phyloP scores from a whole-genome alignment of 768 basidiomycete species.

The Boletellus ananas region DNA sequence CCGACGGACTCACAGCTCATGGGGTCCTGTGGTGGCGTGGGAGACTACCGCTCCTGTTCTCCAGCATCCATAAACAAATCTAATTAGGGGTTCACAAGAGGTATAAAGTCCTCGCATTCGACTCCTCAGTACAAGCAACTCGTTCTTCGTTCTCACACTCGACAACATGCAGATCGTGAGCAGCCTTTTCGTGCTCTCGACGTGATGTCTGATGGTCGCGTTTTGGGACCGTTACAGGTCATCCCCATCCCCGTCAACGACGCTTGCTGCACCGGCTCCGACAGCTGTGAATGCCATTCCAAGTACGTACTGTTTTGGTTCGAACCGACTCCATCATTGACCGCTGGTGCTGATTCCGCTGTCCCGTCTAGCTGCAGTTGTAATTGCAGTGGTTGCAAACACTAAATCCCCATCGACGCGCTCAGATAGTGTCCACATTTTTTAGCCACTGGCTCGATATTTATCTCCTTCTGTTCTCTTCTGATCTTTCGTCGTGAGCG shows the following conservation, averaged over 20 bases:
- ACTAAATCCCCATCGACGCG: too few relatives aligned
- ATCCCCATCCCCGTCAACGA: slow-evolving; percentile 6
- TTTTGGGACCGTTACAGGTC: not conserved
- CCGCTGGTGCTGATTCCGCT: not conserved
- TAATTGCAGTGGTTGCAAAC: too few relatives aligned
- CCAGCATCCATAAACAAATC: too few relatives aligned
- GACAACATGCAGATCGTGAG: slow-evolving; percentile 17
- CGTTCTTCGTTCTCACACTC: not conserved
- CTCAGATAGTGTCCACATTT: too few relatives aligned
- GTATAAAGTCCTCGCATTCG: not conserved
- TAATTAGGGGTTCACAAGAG: not conserved
- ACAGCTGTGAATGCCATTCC: not conserved
- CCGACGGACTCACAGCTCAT: too few relatives aligned
- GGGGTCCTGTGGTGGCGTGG: too few relatives aligned
- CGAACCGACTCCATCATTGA: not conserved
- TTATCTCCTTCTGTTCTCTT: too few relatives aligned
- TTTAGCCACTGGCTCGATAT: too few relatives aligned
- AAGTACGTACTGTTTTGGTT: not conserved
- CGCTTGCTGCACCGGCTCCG: not conserved
- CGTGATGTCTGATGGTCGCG: not conserved
- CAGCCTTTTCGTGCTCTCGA: not conserved
- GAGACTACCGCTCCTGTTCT: too few relatives aligned
- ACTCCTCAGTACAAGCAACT: not conserved
- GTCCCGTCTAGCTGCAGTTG: not conserved
- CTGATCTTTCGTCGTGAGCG: too few relatives aligned